Evolutionary conservation across 2,329 filamentous ascomycete genomes (phyloP).

Genomic region (Venturia carpophila): DNA sequence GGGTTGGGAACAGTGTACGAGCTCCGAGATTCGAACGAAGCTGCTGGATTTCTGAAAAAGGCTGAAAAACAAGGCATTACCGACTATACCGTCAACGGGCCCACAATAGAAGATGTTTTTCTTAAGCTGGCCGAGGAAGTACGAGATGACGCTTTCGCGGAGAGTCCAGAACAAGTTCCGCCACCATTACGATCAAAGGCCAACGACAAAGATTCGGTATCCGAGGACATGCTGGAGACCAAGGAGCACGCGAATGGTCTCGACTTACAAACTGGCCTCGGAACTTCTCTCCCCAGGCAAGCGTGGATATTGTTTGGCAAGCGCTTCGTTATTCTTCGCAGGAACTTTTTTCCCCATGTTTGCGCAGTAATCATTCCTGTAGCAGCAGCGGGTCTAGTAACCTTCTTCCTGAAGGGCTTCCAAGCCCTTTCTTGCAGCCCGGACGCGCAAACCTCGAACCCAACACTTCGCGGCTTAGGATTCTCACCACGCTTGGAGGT

Average conservation of each 20-base stretch:
- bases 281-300: constrained; percentile 63
- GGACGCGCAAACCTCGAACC: constrained; percentile 29
- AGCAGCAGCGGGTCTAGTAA: constrained; percentile 69
- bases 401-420: constrained; percentile 61
- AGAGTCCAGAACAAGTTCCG: background rate
- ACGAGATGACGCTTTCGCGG: constrained; percentile 24
- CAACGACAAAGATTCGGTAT: constrained; percentile 11
- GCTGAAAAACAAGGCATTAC: constrained; percentile 60
- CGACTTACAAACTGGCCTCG: constrained; percentile 57
- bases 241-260: constrained; percentile 26
- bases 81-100: constrained; percentile 79
- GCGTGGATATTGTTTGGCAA: constrained; percentile 69
- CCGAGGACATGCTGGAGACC: constrained; percentile 22
- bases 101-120: constrained; percentile 90
- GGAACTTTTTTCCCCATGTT: constrained; percentile 69
- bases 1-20: constrained; percentile 57
- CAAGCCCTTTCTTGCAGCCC: constrained; percentile 42
- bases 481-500: constrained; percentile 16
- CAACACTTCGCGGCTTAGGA: constrained; percentile 21
- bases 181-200: background rate
- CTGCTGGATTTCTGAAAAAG: constrained; percentile 60
- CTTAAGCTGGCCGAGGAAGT: constrained; percentile 57
- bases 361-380: constrained; percentile 72
- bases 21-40: constrained; percentile 60
- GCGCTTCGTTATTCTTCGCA: constrained; percentile 65